These are phyloP conservation scores for Backusella luteola DNA, from an alignment of 192 early-diverging fungal species.

Conservation along the genomic window DNA sequence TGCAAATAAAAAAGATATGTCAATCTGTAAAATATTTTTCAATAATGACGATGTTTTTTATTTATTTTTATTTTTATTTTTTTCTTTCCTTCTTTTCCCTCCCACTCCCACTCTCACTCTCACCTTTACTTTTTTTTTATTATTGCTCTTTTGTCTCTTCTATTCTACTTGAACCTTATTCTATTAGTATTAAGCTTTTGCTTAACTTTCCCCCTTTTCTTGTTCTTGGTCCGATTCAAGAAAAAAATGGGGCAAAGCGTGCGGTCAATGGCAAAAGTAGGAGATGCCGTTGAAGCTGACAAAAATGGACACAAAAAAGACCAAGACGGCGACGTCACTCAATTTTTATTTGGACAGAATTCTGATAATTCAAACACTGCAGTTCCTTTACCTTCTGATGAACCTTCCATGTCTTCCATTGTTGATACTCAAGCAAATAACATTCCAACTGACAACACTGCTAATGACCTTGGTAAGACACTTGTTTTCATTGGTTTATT, in stretches of 20 bases:
- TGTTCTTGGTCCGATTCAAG: neutral
- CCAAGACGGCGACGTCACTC: neutral
- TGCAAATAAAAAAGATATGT: neutral
- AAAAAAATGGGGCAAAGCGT: neutral
- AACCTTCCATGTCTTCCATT: slow-evolving; percentile 19
- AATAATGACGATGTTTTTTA: neutral
- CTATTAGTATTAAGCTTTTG: neutral
- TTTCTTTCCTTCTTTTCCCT: neutral
- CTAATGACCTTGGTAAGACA: neutral
- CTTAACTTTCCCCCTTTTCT: neutral
- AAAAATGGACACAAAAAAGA: slow-evolving; percentile 1
- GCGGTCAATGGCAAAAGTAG: neutral
- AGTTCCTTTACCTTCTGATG: slow-evolving; percentile 12
- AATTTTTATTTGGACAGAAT: neutral
- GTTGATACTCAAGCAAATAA: neutral
- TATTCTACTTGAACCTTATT: neutral
- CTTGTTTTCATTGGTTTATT: neutral
- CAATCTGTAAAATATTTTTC: neutral
- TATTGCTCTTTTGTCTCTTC: no score
- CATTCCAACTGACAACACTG: neutral
- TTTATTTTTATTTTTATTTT: neutral
- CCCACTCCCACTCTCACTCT: neutral
- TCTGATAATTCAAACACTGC: neutral
- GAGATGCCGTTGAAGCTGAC: neutral
- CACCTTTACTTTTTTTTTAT: neutral